Evolutionary conservation across 2,329 filamentous ascomycete species (phyloP).

Genomic region (Didymella segeticola): DNA sequence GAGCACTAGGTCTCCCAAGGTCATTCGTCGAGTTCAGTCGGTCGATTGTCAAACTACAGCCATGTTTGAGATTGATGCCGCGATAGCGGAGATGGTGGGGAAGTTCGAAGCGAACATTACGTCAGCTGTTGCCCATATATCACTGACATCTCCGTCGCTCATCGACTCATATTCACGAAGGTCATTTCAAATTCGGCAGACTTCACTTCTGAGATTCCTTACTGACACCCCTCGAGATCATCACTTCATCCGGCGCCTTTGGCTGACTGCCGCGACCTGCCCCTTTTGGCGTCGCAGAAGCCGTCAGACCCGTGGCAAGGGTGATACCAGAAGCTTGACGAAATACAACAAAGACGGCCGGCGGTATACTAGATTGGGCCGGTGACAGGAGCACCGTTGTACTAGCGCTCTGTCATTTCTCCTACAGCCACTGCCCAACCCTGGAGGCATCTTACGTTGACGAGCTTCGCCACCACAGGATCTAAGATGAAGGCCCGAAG

Average conservation of each 20-base stretch:
- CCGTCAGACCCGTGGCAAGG: background rate
- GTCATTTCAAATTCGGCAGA: too few relatives aligned
- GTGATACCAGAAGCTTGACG: background rate
- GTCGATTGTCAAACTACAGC: too few relatives aligned
- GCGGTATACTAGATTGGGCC: too few relatives aligned
- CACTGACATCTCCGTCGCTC: background rate
- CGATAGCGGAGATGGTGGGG: conserved; percentile 9
- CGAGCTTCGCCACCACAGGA: conserved; percentile 6
- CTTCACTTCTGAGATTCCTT: too few relatives aligned
- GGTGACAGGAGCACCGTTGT: background rate
- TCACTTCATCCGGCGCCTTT: background rate
- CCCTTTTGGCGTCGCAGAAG: too few relatives aligned
- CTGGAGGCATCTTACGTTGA: background rate
- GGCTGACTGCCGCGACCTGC: background rate
- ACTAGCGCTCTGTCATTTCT: background rate
- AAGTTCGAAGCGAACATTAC: conserved; percentile 11
- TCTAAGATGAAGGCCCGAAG: conserved; percentile 6
- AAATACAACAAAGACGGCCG: background rate
- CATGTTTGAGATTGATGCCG: background rate
- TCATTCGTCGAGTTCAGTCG: too few relatives aligned
- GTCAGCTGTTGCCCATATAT: conserved; percentile 4
- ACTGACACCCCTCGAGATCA: background rate
- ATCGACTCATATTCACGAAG: too few relatives aligned
- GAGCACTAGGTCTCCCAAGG: too few relatives aligned
- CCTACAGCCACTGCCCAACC: background rate